phyloP scores from a whole-genome alignment of 2,329 filamentous ascomycete species.

The Metarhizium robertsii region DNA sequence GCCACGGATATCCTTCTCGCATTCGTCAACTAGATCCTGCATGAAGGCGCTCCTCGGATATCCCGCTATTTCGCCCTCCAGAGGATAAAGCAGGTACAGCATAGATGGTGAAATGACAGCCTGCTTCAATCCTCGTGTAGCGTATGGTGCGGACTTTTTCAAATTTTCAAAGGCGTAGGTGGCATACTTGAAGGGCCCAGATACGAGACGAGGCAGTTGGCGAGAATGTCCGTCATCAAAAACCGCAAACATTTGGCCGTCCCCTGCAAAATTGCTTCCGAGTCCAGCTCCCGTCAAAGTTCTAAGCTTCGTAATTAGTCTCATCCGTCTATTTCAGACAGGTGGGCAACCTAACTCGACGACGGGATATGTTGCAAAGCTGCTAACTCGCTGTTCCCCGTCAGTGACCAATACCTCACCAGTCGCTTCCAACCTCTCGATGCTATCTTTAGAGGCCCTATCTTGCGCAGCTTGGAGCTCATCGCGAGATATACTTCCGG shows the following conservation, averaged over 20 bases:
- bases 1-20: slow-evolving; percentile 9
- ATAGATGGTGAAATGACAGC: slow-evolving; percentile 7
- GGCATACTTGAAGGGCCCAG: slow-evolving; percentile 7
- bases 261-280: slow-evolving; percentile 3
- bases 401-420: slow-evolving; percentile 7
- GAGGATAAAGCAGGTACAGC: slow-evolving; percentile 7
- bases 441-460: slow-evolving; percentile 6
- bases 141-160: slow-evolving; percentile 4
- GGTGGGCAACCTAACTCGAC: slow-evolving; percentile 3
- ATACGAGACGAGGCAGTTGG: slow-evolving; percentile 7
- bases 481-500: slow-evolving; percentile 5
- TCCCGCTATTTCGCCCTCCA: slow-evolving; percentile 6
- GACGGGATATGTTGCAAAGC: slow-evolving; percentile 8
- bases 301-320: not conserved
- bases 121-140: slow-evolving; percentile 6
- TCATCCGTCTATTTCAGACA: not conserved
- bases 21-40: slow-evolving; percentile 7
- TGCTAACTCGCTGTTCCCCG: slow-evolving; percentile 8
- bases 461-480: slow-evolving; percentile 4
- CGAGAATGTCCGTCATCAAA: slow-evolving; percentile 9
- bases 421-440: slow-evolving; percentile 5
- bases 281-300: slow-evolving; percentile 7
- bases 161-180: slow-evolving; percentile 7
- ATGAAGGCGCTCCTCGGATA: slow-evolving; percentile 5
- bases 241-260: slow-evolving; percentile 7